phyloP scores from a whole-genome alignment of 441 rosid genomes.

The California macrophylla region DNA sequence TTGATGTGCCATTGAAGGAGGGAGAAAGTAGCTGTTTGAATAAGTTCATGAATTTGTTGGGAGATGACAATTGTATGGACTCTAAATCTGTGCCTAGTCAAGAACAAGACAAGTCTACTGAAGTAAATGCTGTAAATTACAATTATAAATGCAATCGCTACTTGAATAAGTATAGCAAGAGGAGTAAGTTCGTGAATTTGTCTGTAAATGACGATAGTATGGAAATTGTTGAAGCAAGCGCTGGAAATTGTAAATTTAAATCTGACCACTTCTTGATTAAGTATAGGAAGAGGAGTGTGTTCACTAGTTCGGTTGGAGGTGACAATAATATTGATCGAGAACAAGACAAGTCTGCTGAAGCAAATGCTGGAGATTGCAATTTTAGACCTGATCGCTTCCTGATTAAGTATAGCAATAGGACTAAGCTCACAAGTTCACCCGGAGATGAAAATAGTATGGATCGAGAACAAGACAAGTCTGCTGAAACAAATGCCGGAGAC shows the following conservation, averaged over 20 bases:
- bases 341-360: background rate
- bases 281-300: background rate
- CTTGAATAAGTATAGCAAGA: slow-evolving; percentile 27
- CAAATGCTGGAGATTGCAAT: background rate
- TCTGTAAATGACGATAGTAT: background rate
- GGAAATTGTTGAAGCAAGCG: background rate
- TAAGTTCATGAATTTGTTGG: slow-evolving; percentile 21
- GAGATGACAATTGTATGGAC: slow-evolving; percentile 18
- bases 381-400: background rate
- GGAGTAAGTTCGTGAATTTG: background rate
- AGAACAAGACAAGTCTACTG: slow-evolving; percentile 13
- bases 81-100: slow-evolving; percentile 20
- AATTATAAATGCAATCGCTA: slow-evolving; percentile 24
- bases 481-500: background rate
- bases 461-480: background rate
- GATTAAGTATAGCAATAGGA: background rate
- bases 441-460: background rate
- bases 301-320: background rate
- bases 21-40: slow-evolving; percentile 26
- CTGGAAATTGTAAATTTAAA: background rate
- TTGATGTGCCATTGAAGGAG: slow-evolving; percentile 18
- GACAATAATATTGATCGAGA: background rate
- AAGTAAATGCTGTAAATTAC: slow-evolving; percentile 10
- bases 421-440: background rate
- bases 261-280: background rate